A percentile compares a stretch with the other conserved stretches of the same genome.
Evolutionary conservation across 2,329 filamentous ascomycete species (phyloP).

Genomic region (Curvularia hawaiiensis): DNA sequence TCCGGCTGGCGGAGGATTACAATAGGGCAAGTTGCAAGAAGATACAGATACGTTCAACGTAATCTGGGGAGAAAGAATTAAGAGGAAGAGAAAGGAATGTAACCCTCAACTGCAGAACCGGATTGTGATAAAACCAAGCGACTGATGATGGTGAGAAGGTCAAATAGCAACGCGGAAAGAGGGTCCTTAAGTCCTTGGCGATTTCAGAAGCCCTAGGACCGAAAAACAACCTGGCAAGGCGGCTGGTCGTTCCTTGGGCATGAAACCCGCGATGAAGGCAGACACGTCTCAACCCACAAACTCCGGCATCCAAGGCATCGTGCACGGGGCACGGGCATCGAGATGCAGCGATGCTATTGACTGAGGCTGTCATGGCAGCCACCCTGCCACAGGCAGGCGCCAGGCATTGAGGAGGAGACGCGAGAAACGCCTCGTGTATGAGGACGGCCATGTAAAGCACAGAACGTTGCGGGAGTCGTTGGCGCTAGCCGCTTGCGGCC

Average conservation of each 20-base stretch:
- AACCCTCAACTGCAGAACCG: slow-evolving; percentile 45
- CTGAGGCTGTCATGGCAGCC: slow-evolving; percentile 37
- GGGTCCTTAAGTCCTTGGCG: slow-evolving; percentile 45
- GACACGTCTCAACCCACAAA: slow-evolving; percentile 44
- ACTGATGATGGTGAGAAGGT: slow-evolving; percentile 40
- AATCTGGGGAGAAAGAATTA: slow-evolving; percentile 42
- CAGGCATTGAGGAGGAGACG: slow-evolving; percentile 40
- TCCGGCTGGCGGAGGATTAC: slow-evolving; percentile 48
- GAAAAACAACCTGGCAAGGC: slow-evolving; percentile 32
- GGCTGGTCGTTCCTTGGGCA: slow-evolving; percentile 42
- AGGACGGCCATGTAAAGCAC: slow-evolving; percentile 36
- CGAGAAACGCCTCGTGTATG: slow-evolving; percentile 45
- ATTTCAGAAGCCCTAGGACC: slow-evolving; percentile 15
- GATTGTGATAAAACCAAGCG: slow-evolving; percentile 33
- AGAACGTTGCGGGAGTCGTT: slow-evolving; percentile 27
- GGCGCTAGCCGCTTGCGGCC: slow-evolving; percentile 23
- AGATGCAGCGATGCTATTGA: slow-evolving; percentile 30
- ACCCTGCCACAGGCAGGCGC: slow-evolving; percentile 27
- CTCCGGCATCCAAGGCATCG: slow-evolving; percentile 33
- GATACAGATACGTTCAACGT: slow-evolving; percentile 50
- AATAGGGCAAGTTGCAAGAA: slow-evolving; percentile 26
- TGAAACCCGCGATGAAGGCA: slow-evolving; percentile 50
- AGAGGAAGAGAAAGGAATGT: slow-evolving; percentile 49
- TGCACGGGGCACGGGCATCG: slow-evolving; percentile 35
- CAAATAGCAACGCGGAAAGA: slow-evolving; percentile 34